phyloP scores from a whole-genome alignment of 176 grass and related monocot genomes.

The Phragmites australis region DNA sequence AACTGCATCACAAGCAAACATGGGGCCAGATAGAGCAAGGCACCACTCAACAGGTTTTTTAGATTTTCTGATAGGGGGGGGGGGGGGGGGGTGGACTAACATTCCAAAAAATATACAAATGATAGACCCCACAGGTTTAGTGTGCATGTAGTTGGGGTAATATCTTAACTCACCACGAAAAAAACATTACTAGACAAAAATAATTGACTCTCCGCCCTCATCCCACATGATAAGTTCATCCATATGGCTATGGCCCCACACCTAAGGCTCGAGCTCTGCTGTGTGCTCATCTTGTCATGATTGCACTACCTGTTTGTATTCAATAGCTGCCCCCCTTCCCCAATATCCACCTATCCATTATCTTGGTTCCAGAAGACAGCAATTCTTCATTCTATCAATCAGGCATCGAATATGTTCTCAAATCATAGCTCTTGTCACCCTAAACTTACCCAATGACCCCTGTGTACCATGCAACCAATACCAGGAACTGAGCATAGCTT shows the following conservation, averaged over 20 bases:
- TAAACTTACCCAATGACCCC: too few species aligned
- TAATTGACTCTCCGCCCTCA: not conserved
- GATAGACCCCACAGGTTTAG: not conserved
- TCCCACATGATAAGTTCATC: not conserved
- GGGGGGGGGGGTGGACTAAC: not conserved
- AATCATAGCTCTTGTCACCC: not conserved
- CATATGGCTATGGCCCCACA: not conserved
- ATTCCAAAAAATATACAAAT: not conserved
- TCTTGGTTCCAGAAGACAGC: not conserved
- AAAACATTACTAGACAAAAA: not conserved
- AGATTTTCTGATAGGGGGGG: not conserved
- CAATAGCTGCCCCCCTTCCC: too few species aligned
- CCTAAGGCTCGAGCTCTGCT: too few species aligned
- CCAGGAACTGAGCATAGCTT: too few species aligned
- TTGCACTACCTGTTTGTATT: constrained; percentile 2
- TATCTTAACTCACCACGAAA: not conserved
- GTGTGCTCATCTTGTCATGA: not conserved
- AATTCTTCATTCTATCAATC: not conserved
- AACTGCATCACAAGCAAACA: constrained; percentile 3
- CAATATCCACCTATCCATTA: not conserved
- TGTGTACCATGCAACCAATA: too few species aligned
- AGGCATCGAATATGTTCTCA: not conserved
- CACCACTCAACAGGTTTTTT: not conserved
- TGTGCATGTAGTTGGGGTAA: not conserved
- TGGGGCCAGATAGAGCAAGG: not conserved